Conservation (phyloP, 805 yeast species). For the Wickerhamomyces pijperi region DNA sequence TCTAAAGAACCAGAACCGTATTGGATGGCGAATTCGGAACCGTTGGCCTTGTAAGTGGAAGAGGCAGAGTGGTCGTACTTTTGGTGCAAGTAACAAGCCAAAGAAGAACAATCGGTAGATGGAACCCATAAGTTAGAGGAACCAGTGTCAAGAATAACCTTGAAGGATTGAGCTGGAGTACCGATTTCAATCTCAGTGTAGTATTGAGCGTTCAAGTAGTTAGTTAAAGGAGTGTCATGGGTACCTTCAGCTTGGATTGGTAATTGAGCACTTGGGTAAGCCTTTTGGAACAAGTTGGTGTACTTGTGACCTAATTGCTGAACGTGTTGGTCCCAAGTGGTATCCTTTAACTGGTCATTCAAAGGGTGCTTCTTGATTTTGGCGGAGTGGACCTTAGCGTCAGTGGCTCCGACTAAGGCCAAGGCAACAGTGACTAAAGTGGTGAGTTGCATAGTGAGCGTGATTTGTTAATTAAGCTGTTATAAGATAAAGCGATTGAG, state of each 20-base stretch:
- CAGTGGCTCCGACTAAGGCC: constrained; percentile 28
- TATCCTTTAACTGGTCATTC: constrained; percentile 43
- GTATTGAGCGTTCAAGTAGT: constrained; percentile 93
- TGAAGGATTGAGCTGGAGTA: constrained; percentile 87
- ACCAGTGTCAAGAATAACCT: constrained; percentile 93
- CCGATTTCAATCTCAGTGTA: constrained; percentile 86
- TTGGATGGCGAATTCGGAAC: constrained; percentile 72
- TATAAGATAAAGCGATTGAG: too few relatives aligned
- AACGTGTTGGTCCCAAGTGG: constrained; percentile 41
- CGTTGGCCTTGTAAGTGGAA: constrained; percentile 79
- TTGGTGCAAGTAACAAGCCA: constrained; percentile 90
- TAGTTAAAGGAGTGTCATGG: constrained; percentile 78
- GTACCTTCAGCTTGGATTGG: constrained; percentile 24
- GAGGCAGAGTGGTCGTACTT: constrained; percentile 82
- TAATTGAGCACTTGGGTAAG: constrained; percentile 27
- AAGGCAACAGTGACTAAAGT: constrained; percentile 15
- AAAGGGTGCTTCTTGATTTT: constrained; percentile 48
- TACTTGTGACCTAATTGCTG: constrained; percentile 53
- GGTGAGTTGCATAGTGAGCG: constrained; percentile 15
- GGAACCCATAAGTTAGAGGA: constrained; percentile 98
- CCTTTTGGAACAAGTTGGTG: constrained; percentile 34
- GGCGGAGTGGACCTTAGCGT: constrained; percentile 43
- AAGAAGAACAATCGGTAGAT: constrained; percentile 73
- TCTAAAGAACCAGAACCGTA: constrained; percentile 91
- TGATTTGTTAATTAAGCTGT: too few relatives aligned